Conservation (phyloP, 2,329 filamentous ascomycete species). For the Paracoccidioides lutzii region DNA sequence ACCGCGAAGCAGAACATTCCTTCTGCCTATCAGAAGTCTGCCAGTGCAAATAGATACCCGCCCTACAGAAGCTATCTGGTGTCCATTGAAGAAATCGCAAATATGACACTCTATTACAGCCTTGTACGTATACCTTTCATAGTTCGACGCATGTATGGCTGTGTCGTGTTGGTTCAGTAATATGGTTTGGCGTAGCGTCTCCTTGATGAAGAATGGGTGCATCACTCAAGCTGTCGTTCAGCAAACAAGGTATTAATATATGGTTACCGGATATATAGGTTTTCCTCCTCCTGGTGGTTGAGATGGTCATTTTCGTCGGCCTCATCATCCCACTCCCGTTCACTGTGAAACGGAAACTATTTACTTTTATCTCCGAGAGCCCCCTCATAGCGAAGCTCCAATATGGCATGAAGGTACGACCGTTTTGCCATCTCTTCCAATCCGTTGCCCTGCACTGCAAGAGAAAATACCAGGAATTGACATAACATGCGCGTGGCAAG, state of each 20-base stretch:
- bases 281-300: conserved; percentile 36
- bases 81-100: conserved; percentile 20
- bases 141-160: conserved; percentile 5
- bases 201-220: background rate
- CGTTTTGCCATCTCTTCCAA: background rate
- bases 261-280: conserved; percentile 23
- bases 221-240: background rate
- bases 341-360: conserved; percentile 69
- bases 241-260: background rate
- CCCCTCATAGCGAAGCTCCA: conserved; percentile 78
- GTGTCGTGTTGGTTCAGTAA: background rate
- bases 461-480: background rate
- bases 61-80: background rate
- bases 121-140: conserved; percentile 37
- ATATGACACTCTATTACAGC: conserved; percentile 58
- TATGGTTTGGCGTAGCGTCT: background rate
- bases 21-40: no score
- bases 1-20: no score
- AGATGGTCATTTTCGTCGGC: conserved; percentile 38
- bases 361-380: conserved; percentile 91
- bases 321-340: conserved; percentile 72
- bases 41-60: no score
- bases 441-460: background rate
- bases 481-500: conserved; percentile 25
- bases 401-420: conserved; percentile 74